Conservation (phyloP, 805 yeast species). For the Candida taoyuanica region DNA sequence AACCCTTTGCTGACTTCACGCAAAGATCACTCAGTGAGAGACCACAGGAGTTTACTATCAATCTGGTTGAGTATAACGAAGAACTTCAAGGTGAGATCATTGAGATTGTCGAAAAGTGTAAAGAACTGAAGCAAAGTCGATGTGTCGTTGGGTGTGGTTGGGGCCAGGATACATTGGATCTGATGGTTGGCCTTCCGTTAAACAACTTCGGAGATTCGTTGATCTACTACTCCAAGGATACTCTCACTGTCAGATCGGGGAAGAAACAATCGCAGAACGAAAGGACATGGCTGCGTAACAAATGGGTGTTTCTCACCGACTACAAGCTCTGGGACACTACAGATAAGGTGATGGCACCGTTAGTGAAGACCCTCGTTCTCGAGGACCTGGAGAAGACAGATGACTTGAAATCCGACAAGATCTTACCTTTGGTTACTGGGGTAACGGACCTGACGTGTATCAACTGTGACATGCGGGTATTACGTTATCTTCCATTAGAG, state of each 20-base stretch:
- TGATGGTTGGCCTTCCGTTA: neutral
- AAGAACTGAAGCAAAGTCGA: neutral
- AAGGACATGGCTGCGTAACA: neutral
- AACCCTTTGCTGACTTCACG: neutral
- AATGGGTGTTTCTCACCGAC: neutral
- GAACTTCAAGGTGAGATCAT: neutral
- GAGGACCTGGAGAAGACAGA: neutral
- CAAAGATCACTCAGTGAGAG: neutral
- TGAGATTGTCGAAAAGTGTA: neutral
- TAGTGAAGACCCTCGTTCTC: neutral
- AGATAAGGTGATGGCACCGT: neutral
- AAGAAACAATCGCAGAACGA: neutral
- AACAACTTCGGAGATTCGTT: neutral
- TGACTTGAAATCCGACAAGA: no score
- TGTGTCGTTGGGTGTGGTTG: neutral
- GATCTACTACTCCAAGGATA: neutral
- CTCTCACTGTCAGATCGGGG: neutral
- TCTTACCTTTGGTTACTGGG: neutral
- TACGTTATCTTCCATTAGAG: no score
- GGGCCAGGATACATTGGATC: neutral
- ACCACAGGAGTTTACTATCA: neutral
- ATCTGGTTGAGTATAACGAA: neutral
- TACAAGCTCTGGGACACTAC: neutral
- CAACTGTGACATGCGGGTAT: neutral
- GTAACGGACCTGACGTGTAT: neutral